Evolutionary conservation across 768 basidiomycete genomes (phyloP).

Genomic region (Leccinum longicurvipes): DNA sequence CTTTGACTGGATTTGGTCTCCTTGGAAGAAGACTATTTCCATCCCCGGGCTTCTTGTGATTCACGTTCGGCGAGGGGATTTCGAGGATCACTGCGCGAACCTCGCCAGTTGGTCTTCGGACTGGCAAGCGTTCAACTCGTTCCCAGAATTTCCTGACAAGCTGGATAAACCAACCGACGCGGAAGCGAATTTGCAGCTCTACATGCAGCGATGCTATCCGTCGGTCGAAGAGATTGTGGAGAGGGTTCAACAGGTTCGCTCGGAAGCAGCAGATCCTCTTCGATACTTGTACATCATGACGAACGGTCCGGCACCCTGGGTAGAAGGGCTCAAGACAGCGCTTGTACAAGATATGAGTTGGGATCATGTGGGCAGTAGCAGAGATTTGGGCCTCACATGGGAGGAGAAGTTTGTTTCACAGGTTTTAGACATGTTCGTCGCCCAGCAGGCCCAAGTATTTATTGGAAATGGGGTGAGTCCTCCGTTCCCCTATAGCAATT

Average conservation of each 20-base stretch:
- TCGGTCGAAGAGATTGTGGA: conserved; percentile 40
- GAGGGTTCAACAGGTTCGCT: conserved; percentile 36
- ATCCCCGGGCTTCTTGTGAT: conserved; percentile 45
- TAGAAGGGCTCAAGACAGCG: conserved; percentile 36
- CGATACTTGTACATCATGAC: conserved; percentile 46
- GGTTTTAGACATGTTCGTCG: conserved; percentile 51
- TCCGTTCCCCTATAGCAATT: background rate
- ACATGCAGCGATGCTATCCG: conserved; percentile 42
- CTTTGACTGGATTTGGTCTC: background rate
- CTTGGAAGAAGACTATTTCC: conserved; percentile 3
- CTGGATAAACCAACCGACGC: conserved; percentile 31
- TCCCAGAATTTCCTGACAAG: conserved; percentile 40
- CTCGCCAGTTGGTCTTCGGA: conserved; percentile 34
- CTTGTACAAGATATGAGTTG: conserved; percentile 33
- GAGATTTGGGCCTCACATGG: conserved; percentile 39
- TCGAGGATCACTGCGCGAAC: conserved; percentile 40
- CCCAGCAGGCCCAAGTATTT: conserved; percentile 44
- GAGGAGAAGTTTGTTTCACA: conserved; percentile 45
- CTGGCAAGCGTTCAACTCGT: conserved; percentile 46
- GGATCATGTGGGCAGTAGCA: conserved; percentile 39
- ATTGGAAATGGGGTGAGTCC: conserved; percentile 51
- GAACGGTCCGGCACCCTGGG: conserved; percentile 43
- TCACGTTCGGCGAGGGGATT: conserved; percentile 54
- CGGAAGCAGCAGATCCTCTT: conserved; percentile 25
- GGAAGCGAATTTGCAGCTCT: conserved; percentile 23